These are phyloP conservation scores for Penicillium aurantiogriseum DNA, from an alignment of 2,329 filamentous ascomycete genomes.

Conservation along the genomic window DNA sequence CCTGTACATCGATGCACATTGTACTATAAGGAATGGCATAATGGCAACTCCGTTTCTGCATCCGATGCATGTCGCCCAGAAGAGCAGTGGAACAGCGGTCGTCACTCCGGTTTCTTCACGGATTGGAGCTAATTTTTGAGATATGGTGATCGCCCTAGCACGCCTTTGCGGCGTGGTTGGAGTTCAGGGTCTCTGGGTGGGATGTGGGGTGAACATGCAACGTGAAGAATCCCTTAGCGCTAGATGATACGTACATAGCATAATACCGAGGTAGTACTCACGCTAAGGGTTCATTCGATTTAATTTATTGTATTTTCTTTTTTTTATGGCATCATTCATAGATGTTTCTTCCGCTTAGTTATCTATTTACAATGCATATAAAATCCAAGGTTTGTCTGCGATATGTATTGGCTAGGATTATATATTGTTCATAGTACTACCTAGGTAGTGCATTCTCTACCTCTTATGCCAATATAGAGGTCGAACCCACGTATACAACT, in stretches of 20 bases:
- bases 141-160: neutral
- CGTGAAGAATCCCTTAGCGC: neutral
- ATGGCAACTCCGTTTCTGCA: neutral
- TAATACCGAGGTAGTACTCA: neutral
- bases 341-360: too few species aligned
- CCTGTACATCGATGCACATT: neutral
- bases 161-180: neutral
- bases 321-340: too few species aligned
- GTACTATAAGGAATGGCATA: neutral
- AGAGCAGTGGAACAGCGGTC: neutral
- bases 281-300: too few species aligned
- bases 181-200: neutral
- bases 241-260: too few species aligned
- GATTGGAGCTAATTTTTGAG: neutral
- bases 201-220: neutral
- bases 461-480: neutral
- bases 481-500: neutral
- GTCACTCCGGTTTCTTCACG: neutral
- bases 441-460: neutral
- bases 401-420: neutral
- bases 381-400: too few species aligned
- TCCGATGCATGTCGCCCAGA: neutral
- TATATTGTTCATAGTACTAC: neutral
- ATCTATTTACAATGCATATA: neutral
- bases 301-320: too few species aligned